Base-by-base conservation (phyloP, 73 alveolate genomes). In the Tetrahymena malaccensis region DNA sequence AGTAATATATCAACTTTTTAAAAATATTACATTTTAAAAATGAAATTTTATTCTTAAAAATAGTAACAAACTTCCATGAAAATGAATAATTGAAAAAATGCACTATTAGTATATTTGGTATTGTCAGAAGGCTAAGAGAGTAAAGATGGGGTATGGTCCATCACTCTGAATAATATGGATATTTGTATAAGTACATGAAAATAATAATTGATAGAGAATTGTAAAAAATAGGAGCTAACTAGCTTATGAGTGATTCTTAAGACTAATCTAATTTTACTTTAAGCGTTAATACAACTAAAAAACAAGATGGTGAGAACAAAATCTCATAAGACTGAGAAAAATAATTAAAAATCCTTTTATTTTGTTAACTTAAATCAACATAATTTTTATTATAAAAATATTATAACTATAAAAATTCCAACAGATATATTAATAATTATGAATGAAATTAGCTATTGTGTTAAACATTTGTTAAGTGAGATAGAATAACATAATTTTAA, bases 41-140 rank as follows among this genome's bases (percentile, higher is more conserved):
- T n/a, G 0, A 19, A 19, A n/a, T n/a, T n/a, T 31, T n/a, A 70
- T n/a, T 3, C 21, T 70, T 19, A 3, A 27, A 70, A 70, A 27
- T 70, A 70, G 89, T 27, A 19, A 70, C 89, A 27, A 70, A 70
- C 89, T 27, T 22, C 89, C 22, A 17, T 70, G 89, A 70, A 70
- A 70, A 70, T 11, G 89, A 70, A n/a, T 11, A n/a, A 70, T n/a
- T 70, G 19, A 70, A 70, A 70, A 70, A 70, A 31, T 70, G 89
- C 17, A 70, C 89, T 19, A 94, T 97, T 27, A 96, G 98, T 50
- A 96, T 99, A 35, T 97, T 99, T 97, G 98, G 99, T 58, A 96
- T 97, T 21, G 99, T 99, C 0, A 96, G 99, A 96, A 98, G 99
- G 96, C 96, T 99, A 43, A 97, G 99, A 96, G 99, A 99, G 96